Conservation (phyloP, 768 basidiomycete species). For the Amanita muscaria region DNA sequence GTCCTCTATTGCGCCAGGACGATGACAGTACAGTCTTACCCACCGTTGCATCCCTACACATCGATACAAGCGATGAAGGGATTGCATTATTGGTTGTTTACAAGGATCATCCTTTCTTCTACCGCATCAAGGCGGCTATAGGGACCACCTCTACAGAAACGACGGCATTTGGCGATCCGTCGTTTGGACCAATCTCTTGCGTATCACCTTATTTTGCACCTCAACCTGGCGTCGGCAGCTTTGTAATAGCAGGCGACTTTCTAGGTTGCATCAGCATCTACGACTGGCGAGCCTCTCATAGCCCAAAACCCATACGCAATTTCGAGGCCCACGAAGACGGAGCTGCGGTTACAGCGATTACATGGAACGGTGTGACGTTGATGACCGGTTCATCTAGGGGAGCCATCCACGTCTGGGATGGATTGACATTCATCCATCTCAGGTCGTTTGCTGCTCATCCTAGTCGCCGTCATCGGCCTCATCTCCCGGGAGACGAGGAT, state of each 20-base stretch:
- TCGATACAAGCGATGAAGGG: conserved; percentile 19
- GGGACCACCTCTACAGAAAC: conserved; percentile 21
- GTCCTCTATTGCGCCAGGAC: conserved; percentile 20
- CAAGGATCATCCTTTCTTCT: conserved; percentile 40
- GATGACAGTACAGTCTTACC: conserved; percentile 10
- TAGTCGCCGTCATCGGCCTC: conserved; percentile 10
- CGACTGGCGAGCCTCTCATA: conserved; percentile 29
- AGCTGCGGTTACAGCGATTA: conserved; percentile 48
- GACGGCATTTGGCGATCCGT: conserved; percentile 41
- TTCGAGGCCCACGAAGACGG: conserved; percentile 62
- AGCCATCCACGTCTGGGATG: conserved; percentile 53
- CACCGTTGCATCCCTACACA: conserved; percentile 14
- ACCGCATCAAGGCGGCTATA: conserved; percentile 31
- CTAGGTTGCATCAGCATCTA: conserved; percentile 60
- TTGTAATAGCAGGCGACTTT: conserved; percentile 56
- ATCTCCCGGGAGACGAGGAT: neutral
- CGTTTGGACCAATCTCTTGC: conserved; percentile 41
- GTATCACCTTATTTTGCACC: conserved; percentile 40
- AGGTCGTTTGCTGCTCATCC: conserved; percentile 45
- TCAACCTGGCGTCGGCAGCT: conserved; percentile 29
- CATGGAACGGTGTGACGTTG: conserved; percentile 51
- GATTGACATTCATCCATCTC: conserved; percentile 49
- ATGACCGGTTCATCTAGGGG: conserved; percentile 62
- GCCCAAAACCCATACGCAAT: conserved; percentile 28
- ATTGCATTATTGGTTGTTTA: conserved; percentile 44